Base-by-base conservation (phyloP, 345 rosid genomes). In the Microthlaspi erraticum region DNA sequence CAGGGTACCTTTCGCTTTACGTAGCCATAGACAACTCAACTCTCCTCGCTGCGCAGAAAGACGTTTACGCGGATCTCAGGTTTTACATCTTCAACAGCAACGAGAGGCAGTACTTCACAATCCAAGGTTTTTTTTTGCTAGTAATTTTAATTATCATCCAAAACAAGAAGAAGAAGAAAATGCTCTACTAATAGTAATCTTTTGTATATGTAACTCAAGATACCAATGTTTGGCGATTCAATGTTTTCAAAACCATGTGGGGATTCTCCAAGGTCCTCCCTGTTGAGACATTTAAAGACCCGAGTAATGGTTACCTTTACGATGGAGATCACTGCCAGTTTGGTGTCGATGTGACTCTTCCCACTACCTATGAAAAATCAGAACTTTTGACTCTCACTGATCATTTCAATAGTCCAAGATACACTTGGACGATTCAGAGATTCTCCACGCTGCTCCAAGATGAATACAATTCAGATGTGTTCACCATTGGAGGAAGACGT, bases 311-410 rank as follows among this genome's bases (percentile, higher is more conserved):
- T 44, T 72, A 72, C 56, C 64, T 72, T 1, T 72, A 33, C 33
- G 41, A 72, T 63, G 76, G 76, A 62, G 76, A 43, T 54, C 37
- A 72, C 48, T 73, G 72, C 36, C 66, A 64, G 66, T 65, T 73
- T 65, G 77, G 72, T 26, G 77, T 73, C 31, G 77, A 65, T 32
- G 71, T 73, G 8, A 54, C 23, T 7, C 10, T 57, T 38, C 59
- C 43, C 29, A 5, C 51, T 8, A 16, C 31, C 13, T 56, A 4
- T 5, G 10, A 73, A 17, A 26, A 14, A 3, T 64, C 33, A 0
- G 71, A 73, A 64, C 51, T 73, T 48, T 64, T 73, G n/a, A n/a
- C 36, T 10, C 77, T n/a, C n/a, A n/a, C n/a, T n/a, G n/a, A n/a
- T n/a, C n/a, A n/a, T n/a, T n/a, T n/a, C n/a, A n/a, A n/a, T n/a